A percentile compares a stretch with the other conserved stretches of the same genome.
Evolutionary conservation across 768 basidiomycete genomes (phyloP).

Genomic region (Boletus vermiculosoides): DNA sequence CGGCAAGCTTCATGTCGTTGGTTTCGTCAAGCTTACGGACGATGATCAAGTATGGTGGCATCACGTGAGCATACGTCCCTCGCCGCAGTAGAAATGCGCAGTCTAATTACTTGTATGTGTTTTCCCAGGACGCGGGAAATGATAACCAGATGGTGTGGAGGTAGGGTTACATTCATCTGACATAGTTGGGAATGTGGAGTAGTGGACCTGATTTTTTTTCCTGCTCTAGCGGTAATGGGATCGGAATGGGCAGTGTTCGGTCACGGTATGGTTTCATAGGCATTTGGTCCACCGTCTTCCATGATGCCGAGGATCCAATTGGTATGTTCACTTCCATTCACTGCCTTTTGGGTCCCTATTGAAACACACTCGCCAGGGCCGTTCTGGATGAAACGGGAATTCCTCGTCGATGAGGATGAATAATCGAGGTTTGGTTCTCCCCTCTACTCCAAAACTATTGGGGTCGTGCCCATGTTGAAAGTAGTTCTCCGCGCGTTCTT

Average conservation of each 20-base stretch:
- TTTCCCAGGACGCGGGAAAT: conserved; percentile 49
- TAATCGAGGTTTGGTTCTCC: neutral
- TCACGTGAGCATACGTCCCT: conserved; percentile 46
- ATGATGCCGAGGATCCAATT: conserved; percentile 47
- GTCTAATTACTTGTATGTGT: conserved; percentile 9
- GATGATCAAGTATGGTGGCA: conserved; percentile 63
- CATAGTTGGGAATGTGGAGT: neutral
- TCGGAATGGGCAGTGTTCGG: conserved; percentile 60
- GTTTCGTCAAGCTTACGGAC: conserved; percentile 53
- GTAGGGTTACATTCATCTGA: conserved; percentile 32
- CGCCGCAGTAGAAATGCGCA: neutral
- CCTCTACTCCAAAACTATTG: neutral
- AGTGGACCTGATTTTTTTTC: neutral
- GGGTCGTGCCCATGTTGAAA: neutral
- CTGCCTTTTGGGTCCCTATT: neutral
- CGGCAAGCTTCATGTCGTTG: conserved; percentile 49
- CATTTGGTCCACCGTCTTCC: conserved; percentile 48
- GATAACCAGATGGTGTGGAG: conserved; percentile 54
- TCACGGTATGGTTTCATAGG: conserved; percentile 61
- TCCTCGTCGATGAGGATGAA: conserved; percentile 26
- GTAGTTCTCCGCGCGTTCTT: neutral
- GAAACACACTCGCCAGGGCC: conserved; percentile 18
- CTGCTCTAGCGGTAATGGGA: conserved; percentile 50
- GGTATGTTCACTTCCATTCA: conserved; percentile 30
- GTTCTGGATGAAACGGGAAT: conserved; percentile 30